Base-by-base conservation (phyloP, 1,284 basidiomycete species). In the Puccinia sorghi region DNA sequence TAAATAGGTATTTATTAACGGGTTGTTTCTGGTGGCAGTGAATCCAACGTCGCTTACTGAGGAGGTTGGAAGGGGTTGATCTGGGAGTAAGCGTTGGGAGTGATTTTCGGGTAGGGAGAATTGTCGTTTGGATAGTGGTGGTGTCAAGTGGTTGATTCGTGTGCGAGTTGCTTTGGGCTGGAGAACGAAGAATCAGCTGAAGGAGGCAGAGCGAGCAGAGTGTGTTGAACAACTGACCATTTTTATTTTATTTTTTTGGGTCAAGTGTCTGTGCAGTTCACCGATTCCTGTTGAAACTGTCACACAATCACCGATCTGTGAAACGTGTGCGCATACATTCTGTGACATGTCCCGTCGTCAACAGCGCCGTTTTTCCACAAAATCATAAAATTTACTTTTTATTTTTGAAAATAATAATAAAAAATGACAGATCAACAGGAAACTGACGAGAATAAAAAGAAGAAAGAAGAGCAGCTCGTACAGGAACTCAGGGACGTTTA, bases 401-500 rank as follows among this genome's bases (percentile, higher is more conserved):
- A 32, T 32, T 32, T 32, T 32, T n/a, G n/a, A n/a, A n/a, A n/a
- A n/a, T n/a, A n/a, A 32, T 32, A 2, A 32, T 2, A 32, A 32
- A 32, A 32, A 32, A 32, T 32, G 32, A 32, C 32, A 32, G 4
- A 32, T 32, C 32, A 32, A 32, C 32, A 32, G 32, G 32, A 39
- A 22, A n/a, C 43, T 37, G 46, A 69, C 17, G 48, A 50, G 13
- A 20, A 46, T 3, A 27, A 70, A 20, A 27, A 70, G 13, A 22
- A 25, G 39, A 37, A 71, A 4, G 27, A 63, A 7, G 43, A 73
- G 1, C 32, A 48, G 50, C 54, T 71, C 1, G 57, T 64, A 1
- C 22, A 78, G 20, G 20, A 72, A 7, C 77, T 79, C n/a, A 64
- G 61, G 52, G 20, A 39, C n/a, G 43, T 67, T 27, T 79, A 79